These are phyloP conservation scores for Puccinia hordei DNA, from an alignment of 1,284 basidiomycete species.

Conservation along the genomic window DNA sequence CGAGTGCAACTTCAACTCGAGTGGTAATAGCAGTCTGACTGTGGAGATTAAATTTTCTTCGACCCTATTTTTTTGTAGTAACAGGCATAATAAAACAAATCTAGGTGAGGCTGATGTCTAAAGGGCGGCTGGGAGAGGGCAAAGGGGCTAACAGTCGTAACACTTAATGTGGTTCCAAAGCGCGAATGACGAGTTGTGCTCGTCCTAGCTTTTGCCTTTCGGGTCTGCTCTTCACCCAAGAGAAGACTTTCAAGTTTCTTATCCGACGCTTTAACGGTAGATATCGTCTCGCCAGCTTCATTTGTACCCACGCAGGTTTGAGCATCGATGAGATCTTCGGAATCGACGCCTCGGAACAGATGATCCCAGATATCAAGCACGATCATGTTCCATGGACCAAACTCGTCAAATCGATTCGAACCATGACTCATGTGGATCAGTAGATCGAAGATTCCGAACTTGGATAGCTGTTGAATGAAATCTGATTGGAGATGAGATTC, in stretches of 20 bases:
- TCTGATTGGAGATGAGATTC: slow-evolving; percentile 65
- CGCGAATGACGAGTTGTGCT: slow-evolving; percentile 79
- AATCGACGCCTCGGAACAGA: slow-evolving; percentile 74
- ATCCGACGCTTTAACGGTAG: slow-evolving; percentile 45
- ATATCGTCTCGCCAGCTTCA: slow-evolving; percentile 51
- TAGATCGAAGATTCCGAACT: slow-evolving; percentile 74
- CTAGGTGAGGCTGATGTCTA: neutral
- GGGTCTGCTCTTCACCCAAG: slow-evolving; percentile 69
- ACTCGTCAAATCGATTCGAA: slow-evolving; percentile 74
- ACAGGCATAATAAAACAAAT: neutral
- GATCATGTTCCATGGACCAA: slow-evolving; percentile 80
- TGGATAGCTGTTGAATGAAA: slow-evolving; percentile 71
- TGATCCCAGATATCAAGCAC: slow-evolving; percentile 87
- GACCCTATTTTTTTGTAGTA: slow-evolving; percentile 55
- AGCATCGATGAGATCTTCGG: slow-evolving; percentile 64
- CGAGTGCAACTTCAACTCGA: slow-evolving; percentile 75
- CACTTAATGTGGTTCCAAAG: slow-evolving; percentile 86
- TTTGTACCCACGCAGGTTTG: slow-evolving; percentile 51
- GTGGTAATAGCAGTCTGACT: slow-evolving; percentile 75
- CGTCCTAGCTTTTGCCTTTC: slow-evolving; percentile 63
- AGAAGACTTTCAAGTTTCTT: slow-evolving; percentile 63
- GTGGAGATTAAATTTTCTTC: slow-evolving; percentile 69
- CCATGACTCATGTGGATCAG: slow-evolving; percentile 73
- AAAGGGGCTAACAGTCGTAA: slow-evolving; percentile 63
- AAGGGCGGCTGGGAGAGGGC: neutral